These are phyloP conservation scores for Pilasporangium apinafurcum DNA, from an alignment of 352 stramenopile genomes.

Conservation along the genomic window DNA sequence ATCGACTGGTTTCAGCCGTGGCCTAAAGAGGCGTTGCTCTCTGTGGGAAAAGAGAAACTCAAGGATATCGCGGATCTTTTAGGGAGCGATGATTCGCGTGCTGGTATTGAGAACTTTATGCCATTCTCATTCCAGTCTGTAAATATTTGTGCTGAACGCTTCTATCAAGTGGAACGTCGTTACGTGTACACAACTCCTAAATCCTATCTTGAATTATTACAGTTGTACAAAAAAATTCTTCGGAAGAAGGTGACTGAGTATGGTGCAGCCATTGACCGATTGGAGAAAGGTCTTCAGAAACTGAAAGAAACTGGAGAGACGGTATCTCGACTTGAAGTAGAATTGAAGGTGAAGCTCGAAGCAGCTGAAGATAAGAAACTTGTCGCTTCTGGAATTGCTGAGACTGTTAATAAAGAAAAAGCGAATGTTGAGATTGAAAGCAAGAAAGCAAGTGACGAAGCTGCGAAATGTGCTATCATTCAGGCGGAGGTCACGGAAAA, in stretches of 20 bases:
- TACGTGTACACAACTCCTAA: slow-evolving; percentile 95
- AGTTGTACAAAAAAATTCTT: slow-evolving; percentile 93
- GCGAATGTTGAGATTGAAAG: slow-evolving; percentile 94
- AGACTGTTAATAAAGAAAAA: slow-evolving; percentile 94
- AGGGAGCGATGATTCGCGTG: slow-evolving; percentile 67
- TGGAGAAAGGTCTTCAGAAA: slow-evolving; percentile 91
- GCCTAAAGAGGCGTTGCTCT: slow-evolving; percentile 91
- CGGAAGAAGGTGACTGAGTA: slow-evolving; percentile 90
- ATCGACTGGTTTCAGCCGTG: slow-evolving; percentile 95
- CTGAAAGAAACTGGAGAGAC: slow-evolving; percentile 91
- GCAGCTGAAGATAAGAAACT: slow-evolving; percentile 95
- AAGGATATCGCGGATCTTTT: slow-evolving; percentile 83
- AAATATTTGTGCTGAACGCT: slow-evolving; percentile 88
- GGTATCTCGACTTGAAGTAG: slow-evolving; percentile 89
- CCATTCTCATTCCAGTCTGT: slow-evolving; percentile 93
- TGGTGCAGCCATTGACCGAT: slow-evolving; percentile 81
- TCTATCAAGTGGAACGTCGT: slow-evolving; percentile 86
- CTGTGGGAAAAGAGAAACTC: slow-evolving; percentile 85
- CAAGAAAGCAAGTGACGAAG: slow-evolving; percentile 90
- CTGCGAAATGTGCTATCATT: slow-evolving; percentile 91
- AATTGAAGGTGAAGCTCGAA: slow-evolving; percentile 94
- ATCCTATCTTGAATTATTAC: slow-evolving; percentile 93
- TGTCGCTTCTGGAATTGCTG: slow-evolving; percentile 90
- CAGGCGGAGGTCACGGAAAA: slow-evolving; percentile 92
- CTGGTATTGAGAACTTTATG: slow-evolving; percentile 94